phyloP scores from a whole-genome alignment of 345 rosid species.

The Linum usitatissimum region DNA sequence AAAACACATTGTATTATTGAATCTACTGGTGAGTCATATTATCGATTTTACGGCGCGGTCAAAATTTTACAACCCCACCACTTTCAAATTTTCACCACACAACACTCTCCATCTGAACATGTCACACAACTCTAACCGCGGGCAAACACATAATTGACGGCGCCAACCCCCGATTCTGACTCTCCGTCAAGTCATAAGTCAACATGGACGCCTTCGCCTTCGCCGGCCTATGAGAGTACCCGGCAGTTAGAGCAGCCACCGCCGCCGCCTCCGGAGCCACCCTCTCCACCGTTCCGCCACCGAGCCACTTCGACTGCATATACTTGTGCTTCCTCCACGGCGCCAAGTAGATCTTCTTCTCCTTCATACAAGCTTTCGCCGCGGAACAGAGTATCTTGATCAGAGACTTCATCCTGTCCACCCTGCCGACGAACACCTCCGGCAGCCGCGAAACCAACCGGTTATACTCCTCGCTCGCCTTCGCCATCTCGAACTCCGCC shows the following conservation, averaged over 20 bases:
- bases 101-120: not conserved
- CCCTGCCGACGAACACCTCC: constrained; percentile 62
- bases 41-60: no score
- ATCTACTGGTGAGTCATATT: no score
- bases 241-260: constrained; percentile 17
- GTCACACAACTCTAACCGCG: constrained; percentile 47
- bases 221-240: constrained; percentile 19
- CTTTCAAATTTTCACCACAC: not conserved
- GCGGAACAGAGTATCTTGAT: constrained; percentile 65
- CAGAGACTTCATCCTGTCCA: constrained; percentile 52
- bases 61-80: no score
- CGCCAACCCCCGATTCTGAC: constrained; percentile 15
- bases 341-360: constrained; percentile 74
- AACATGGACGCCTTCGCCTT: constrained; percentile 66
- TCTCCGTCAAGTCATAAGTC: constrained; percentile 42
- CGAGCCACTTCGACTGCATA: constrained; percentile 86
- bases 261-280: constrained; percentile 1
- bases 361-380: constrained; percentile 62
- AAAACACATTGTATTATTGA: no score
- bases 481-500: constrained; percentile 75
- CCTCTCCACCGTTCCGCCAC: constrained; percentile 30
- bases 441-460: constrained; percentile 36
- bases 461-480: constrained; percentile 57
- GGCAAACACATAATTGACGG: constrained; percentile 17
- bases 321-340: constrained; percentile 91